phyloP scores from a whole-genome alignment of 768 basidiomycete genomes.

The Boletales sp. region DNA sequence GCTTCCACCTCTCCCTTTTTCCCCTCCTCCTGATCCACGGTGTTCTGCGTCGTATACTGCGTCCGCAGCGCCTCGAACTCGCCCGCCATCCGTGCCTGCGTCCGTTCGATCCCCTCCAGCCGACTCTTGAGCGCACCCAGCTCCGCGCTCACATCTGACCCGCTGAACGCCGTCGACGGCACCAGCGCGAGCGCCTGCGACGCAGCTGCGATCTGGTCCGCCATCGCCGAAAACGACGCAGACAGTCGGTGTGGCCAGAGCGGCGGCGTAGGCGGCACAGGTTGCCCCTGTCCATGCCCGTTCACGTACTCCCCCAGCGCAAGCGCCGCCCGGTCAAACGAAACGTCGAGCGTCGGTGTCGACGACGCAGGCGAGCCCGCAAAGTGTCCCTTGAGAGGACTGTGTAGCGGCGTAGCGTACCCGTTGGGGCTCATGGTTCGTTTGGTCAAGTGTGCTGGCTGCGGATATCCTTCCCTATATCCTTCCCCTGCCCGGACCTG shows the following conservation, averaged over 20 bases:
- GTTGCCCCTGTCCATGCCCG: too few relatives aligned
- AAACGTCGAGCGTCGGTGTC: conserved; percentile 18
- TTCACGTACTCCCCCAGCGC: background rate
- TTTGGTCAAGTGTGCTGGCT: background rate
- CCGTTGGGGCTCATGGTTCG: background rate
- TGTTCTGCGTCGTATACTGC: conserved; percentile 16
- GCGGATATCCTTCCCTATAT: background rate
- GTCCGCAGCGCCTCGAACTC: conserved; percentile 31
- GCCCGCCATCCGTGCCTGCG: conserved; percentile 30
- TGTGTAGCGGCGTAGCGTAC: background rate
- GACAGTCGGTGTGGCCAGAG: conserved; percentile 35
- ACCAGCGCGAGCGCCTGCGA: conserved; percentile 35
- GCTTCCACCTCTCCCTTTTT: conserved; percentile 28
- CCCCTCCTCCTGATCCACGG: conserved; percentile 13
- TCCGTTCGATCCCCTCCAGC: conserved; percentile 31
- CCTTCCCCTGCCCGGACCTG: background rate
- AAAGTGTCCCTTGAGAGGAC: background rate
- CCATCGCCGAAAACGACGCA: conserved; percentile 37
- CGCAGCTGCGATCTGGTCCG: conserved; percentile 39
- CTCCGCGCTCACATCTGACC: conserved; percentile 8
- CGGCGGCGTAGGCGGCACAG: background rate
- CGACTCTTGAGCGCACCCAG: conserved; percentile 21
- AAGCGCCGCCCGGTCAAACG: conserved; percentile 4
- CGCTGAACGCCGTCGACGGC: conserved; percentile 20
- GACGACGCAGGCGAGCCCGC: conserved; percentile 8